Conservation (phyloP, 768 basidiomycete species). For the Boletus rubroflammeus region DNA sequence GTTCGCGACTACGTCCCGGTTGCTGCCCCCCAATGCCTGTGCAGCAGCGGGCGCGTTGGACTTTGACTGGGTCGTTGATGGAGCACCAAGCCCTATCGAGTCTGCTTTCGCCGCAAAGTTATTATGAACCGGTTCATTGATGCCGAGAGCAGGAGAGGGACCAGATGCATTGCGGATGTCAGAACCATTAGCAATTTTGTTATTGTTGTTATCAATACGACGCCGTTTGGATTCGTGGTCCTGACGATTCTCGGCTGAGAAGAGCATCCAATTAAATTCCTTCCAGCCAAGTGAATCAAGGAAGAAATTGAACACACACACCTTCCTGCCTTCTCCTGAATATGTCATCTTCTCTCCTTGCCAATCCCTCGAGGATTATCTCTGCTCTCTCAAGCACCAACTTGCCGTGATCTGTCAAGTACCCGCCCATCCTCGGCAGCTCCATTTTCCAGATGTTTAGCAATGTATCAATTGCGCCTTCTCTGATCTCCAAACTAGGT, state of each 20-base stretch:
- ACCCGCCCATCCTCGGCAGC: slow-evolving; percentile 94
- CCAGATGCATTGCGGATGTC: slow-evolving; percentile 30
- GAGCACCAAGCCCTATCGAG: slow-evolving; percentile 71
- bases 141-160: slow-evolving; percentile 30
- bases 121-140: slow-evolving; percentile 38
- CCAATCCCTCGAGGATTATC: slow-evolving; percentile 93
- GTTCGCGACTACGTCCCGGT: slow-evolving; percentile 86
- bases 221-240: slow-evolving; percentile 88
- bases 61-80: slow-evolving; percentile 54
- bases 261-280: slow-evolving; percentile 2
- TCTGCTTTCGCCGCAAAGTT: slow-evolving; percentile 75
- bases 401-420: slow-evolving; percentile 89
- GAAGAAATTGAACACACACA: slow-evolving; percentile 41
- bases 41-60: slow-evolving; percentile 57
- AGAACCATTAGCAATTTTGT: slow-evolving; percentile 43
- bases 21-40: slow-evolving; percentile 80
- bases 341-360: slow-evolving; percentile 93
- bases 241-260: slow-evolving; percentile 87
- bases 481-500: slow-evolving; percentile 96
- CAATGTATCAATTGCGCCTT: slow-evolving; percentile 97
- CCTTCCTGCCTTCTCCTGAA: slow-evolving; percentile 90
- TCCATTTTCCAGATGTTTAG: slow-evolving; percentile 94
- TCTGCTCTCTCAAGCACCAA: slow-evolving; percentile 83
- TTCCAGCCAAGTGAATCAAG: slow-evolving; percentile 1
- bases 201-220: slow-evolving; percentile 47